phyloP scores from a whole-genome alignment of 768 basidiomycete genomes.

The Mycena rebaudengoi region DNA sequence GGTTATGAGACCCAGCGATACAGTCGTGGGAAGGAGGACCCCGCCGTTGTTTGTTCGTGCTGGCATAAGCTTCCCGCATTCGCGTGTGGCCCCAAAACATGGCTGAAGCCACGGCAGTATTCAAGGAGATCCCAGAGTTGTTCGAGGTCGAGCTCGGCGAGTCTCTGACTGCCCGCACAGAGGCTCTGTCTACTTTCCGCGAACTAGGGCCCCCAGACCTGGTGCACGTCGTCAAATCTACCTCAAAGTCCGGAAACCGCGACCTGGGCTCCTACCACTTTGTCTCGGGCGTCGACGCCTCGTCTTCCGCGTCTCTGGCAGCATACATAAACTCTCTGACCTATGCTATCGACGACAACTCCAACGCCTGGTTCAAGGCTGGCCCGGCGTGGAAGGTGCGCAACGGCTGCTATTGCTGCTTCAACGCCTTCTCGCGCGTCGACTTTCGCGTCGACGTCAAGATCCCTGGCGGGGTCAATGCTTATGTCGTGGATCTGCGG shows the following conservation, averaged over 20 bases:
- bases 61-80: too few relatives aligned
- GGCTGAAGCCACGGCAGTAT: slow-evolving; percentile 73
- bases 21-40: slow-evolving; percentile 1
- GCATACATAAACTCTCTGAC: slow-evolving; percentile 99
- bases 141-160: slow-evolving; percentile 97
- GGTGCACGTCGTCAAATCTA: slow-evolving; percentile 94
- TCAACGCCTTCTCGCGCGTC: slow-evolving; percentile 97
- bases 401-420: slow-evolving; percentile 95
- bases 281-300: slow-evolving; percentile 98
- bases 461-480: slow-evolving; percentile 96
- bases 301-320: slow-evolving; percentile 95
- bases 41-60: not conserved
- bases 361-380: slow-evolving; percentile 92
- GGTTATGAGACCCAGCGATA: too few relatives aligned
- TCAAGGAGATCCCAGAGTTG: slow-evolving; percentile 95
- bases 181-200: slow-evolving; percentile 90
- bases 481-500: slow-evolving; percentile 92
- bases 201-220: slow-evolving; percentile 98
- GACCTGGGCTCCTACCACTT: slow-evolving; percentile 98
- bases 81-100: too few relatives aligned
- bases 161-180: slow-evolving; percentile 87
- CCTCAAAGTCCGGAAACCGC: slow-evolving; percentile 81
- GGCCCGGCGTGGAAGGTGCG: slow-evolving; percentile 88
- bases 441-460: slow-evolving; percentile 98
- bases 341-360: slow-evolving; percentile 93